Base-by-base conservation (phyloP, 768 basidiomycete species). In the Auriscalpium orientale region DNA sequence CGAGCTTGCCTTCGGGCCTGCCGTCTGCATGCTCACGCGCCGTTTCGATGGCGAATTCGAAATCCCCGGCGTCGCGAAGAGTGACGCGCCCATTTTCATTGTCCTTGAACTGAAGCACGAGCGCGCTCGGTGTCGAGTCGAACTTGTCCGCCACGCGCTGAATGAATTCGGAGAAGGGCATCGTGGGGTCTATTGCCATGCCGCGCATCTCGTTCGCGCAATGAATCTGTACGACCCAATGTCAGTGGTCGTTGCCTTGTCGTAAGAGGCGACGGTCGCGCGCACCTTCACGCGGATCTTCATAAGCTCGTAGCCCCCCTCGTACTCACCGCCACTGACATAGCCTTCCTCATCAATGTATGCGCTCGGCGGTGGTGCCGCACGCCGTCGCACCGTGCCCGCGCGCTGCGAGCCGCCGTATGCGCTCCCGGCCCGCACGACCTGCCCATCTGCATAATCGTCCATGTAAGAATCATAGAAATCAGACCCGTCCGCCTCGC, bases 21-120 rank as follows among this genome's bases (percentile, higher is more conserved):
- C 89, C 90, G 65, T 84, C 85, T 16, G 85, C 79, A 58, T 72
- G 78, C 67, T 85, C 86, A 22, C 87, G 77, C 9, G 91, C 91
- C 1, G 89, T 91, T 73, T 94, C 93, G 53, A 95, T 83, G 38
- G 92, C 93, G 54, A 93, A 81, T 62, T 95, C 92, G 66, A 83
- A 95, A 73, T 95, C 93, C 51, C 85, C 83, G 61, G 90, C 89
- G 65, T 97, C 93, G 35, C 80, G 78, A 52, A 97, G 72, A 3
- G 84, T 82, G 21, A 95, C 83, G 71, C 83, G 85, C n/a, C 82
- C 85, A 21, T 89, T 91, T 54, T 95, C 93, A 67, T 94, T 91
- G 67, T 97, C 93, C 65, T 80, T 84, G 76, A 95, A 97, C 68
- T 87, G 89, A 69, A 93, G 68, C 36, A 70, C 74, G 33, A 90